phyloP scores from a whole-genome alignment of 2,329 filamentous ascomycete species.

The Furcasterigmium furcatum region DNA sequence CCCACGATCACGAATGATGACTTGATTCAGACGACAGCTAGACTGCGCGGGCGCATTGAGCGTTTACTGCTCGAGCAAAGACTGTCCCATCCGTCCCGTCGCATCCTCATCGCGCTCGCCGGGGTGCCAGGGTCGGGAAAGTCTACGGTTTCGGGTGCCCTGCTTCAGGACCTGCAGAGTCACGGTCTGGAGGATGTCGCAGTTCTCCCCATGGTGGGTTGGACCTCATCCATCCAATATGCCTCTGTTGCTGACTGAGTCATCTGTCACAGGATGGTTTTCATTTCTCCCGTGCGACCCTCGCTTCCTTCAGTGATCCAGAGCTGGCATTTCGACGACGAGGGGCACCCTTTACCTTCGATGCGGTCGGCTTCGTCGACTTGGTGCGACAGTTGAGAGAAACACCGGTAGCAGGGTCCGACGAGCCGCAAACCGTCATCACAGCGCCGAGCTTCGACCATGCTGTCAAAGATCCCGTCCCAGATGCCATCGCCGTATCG shows the following conservation, averaged over 20 bases:
- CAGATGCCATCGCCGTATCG: slow-evolving; percentile 52
- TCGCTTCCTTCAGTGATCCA: slow-evolving; percentile 16
- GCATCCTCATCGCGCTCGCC: slow-evolving; percentile 23
- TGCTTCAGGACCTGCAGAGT: slow-evolving; percentile 13
- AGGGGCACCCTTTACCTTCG: slow-evolving; percentile 27
- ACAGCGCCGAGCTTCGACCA: slow-evolving; percentile 80
- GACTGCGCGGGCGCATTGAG: slow-evolving; percentile 7
- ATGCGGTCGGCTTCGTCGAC: slow-evolving; percentile 17
- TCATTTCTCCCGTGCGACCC: slow-evolving; percentile 18
- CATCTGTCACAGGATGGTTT: slow-evolving; percentile 26
- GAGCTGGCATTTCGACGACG: slow-evolving; percentile 19
- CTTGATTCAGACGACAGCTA: not conserved
- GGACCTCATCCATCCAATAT: too few species aligned
- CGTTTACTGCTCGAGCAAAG: slow-evolving; percentile 3
- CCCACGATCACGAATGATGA: not conserved
- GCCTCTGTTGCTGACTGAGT: not conserved
- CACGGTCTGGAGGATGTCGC: slow-evolving; percentile 12
- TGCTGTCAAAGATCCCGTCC: slow-evolving; percentile 72
- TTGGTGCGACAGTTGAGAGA: slow-evolving; percentile 15
- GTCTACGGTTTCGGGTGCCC: slow-evolving; percentile 18
- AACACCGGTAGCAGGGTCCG: slow-evolving; percentile 16
- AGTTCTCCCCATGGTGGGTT: slow-evolving; percentile 20
- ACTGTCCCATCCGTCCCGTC: slow-evolving; percentile 3
- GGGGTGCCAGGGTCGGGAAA: slow-evolving; percentile 27
- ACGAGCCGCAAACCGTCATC: slow-evolving; percentile 11